Percentiles rank a stretch among this genome's conserved stretches.
Evolutionary conservation across 768 basidiomycete species (phyloP).

Genomic region (Dacryopinax spathularia): DNA sequence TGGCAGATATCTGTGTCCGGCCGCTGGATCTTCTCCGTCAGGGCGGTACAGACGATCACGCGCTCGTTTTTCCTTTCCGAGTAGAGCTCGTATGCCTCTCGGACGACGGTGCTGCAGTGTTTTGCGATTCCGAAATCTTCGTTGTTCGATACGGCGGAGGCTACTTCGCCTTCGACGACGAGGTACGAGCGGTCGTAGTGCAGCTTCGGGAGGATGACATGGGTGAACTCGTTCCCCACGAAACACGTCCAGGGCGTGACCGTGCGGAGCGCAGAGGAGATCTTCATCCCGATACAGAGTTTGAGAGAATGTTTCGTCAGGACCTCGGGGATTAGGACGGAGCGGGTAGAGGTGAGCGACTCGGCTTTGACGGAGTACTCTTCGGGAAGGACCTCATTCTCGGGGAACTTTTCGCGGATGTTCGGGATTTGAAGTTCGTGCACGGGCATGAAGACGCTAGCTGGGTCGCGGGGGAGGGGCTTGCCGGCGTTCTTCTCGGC

Average conservation of each 20-base stretch:
- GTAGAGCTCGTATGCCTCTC: conserved; percentile 30
- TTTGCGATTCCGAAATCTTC: conserved; percentile 36
- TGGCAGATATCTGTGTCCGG: conserved; percentile 32
- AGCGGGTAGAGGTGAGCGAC: conserved; percentile 22
- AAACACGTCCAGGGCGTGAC: conserved; percentile 46
- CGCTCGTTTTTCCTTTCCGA: conserved; percentile 25
- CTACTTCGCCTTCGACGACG: conserved; percentile 34
- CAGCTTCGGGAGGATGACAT: conserved; percentile 37
- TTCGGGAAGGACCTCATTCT: conserved; percentile 31
- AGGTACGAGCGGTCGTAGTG: conserved; percentile 31
- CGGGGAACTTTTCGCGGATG: conserved; percentile 37
- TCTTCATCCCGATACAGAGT: conserved; percentile 40
- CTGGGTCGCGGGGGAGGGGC: conserved; percentile 24
- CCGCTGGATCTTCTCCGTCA: conserved; percentile 29
- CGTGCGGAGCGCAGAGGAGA: conserved; percentile 43
- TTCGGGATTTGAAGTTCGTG: conserved; percentile 42
- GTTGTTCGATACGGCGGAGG: conserved; percentile 34
- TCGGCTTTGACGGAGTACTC: conserved; percentile 30
- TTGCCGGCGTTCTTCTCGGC: conserved; percentile 29
- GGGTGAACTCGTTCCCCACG: conserved; percentile 43
- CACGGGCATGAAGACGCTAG: conserved; percentile 34
- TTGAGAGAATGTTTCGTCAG: conserved; percentile 38
- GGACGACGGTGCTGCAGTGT: conserved; percentile 39
- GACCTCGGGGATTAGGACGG: conserved; percentile 38
- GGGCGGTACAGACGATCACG: conserved; percentile 37